Conservation (phyloP, 371 early-diverging fungal genomes). For the Mortierella sp. region DNA sequence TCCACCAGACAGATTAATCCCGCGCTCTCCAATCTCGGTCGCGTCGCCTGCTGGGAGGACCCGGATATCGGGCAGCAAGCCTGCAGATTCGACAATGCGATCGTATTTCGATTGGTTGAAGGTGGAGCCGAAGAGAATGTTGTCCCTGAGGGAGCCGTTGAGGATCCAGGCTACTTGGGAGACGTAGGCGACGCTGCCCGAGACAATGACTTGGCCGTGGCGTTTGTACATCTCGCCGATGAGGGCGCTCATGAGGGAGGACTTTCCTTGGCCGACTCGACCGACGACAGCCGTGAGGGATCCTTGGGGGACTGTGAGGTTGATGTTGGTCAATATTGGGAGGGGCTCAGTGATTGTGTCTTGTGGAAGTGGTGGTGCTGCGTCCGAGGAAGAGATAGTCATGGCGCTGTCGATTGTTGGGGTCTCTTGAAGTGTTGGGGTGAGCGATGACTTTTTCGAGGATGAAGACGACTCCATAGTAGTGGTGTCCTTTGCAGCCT, state of each 20-base stretch:
- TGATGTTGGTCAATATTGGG: slow-evolving; percentile 20
- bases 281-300: slow-evolving; percentile 60
- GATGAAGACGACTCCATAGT: neutral
- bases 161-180: slow-evolving; percentile 78
- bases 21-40: slow-evolving; percentile 68
- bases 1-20: slow-evolving; percentile 66
- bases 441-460: neutral
- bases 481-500: neutral
- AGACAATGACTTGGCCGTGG: slow-evolving; percentile 39
- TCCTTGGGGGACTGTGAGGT: slow-evolving; percentile 36
- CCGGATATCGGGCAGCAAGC: slow-evolving; percentile 72
- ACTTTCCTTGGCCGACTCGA: slow-evolving; percentile 65
- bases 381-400: neutral
- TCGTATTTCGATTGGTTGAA: slow-evolving; percentile 65
- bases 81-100: slow-evolving; percentile 60
- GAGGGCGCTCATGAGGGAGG: slow-evolving; percentile 60
- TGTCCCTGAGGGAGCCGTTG: slow-evolving; percentile 73
- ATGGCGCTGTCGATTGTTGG: neutral
- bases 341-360: neutral
- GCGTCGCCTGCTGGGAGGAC: slow-evolving; percentile 73
- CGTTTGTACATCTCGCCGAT: slow-evolving; percentile 60
- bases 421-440: neutral
- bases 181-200: slow-evolving; percentile 63
- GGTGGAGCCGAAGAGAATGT: slow-evolving; percentile 72
- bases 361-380: neutral